Conservation (phyloP, 441 rosid genomes). For the Breynia disticha region DNA sequence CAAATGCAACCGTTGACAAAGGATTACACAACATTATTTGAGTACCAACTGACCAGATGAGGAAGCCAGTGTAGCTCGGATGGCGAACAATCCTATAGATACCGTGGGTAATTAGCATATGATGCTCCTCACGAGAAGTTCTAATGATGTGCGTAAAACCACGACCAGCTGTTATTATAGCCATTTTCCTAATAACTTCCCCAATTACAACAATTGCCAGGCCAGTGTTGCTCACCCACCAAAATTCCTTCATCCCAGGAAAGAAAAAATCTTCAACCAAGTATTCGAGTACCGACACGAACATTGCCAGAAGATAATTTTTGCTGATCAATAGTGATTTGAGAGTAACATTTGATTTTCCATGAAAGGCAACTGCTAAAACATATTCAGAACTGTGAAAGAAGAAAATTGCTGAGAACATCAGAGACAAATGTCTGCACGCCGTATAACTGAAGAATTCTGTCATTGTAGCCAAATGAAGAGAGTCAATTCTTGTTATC, state of each 20-base stretch:
- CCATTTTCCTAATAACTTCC: slow-evolving; percentile 51
- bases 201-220: slow-evolving; percentile 49
- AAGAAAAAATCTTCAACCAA: slow-evolving; percentile 36
- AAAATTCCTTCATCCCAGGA: slow-evolving; percentile 53
- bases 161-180: slow-evolving; percentile 58
- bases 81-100: slow-evolving; percentile 53
- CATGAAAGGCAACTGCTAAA: slow-evolving; percentile 48
- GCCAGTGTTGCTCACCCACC: slow-evolving; percentile 64
- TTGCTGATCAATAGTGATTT: slow-evolving; percentile 58
- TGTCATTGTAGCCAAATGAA: slow-evolving; percentile 30
- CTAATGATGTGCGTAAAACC: slow-evolving; percentile 69
- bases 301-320: slow-evolving; percentile 53
- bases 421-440: slow-evolving; percentile 49
- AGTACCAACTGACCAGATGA: slow-evolving; percentile 71
- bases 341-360: slow-evolving; percentile 47
- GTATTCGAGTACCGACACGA: slow-evolving; percentile 50
- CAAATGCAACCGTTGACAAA: slow-evolving; percentile 40
- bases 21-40: slow-evolving; percentile 88
- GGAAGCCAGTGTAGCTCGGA: slow-evolving; percentile 72
- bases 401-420: slow-evolving; percentile 45
- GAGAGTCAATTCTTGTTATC: slow-evolving; percentile 9
- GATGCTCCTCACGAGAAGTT: slow-evolving; percentile 53
- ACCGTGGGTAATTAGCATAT: slow-evolving; percentile 52
- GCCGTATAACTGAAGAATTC: slow-evolving; percentile 42
- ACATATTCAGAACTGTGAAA: slow-evolving; percentile 65